Percentiles rank a stretch among this genome's conserved stretches.
These are phyloP conservation scores for Pythium phragmitis DNA, from an alignment of 352 stramenopile genomes.

Conservation along the genomic window DNA sequence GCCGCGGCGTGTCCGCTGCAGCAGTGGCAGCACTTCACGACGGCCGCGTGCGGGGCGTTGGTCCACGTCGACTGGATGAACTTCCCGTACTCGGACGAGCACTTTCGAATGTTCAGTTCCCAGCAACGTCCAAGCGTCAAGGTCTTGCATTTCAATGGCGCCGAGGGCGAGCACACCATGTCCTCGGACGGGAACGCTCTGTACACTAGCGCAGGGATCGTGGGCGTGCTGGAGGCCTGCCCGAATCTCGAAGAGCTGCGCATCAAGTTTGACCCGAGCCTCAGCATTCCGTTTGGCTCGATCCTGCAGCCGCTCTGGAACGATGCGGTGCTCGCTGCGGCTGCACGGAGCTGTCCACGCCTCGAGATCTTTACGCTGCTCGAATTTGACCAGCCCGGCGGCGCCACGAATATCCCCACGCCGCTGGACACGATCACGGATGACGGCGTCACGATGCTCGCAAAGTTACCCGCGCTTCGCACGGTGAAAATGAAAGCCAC, in stretches of 20 bases:
- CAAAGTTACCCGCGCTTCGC: constrained; percentile 4
- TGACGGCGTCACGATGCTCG: constrained; percentile 11
- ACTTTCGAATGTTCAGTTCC: constrained; percentile 10
- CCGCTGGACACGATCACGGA: constrained; percentile 24
- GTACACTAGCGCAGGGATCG: constrained; percentile 11
- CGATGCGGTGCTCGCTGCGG: constrained; percentile 12
- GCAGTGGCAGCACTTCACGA: constrained; percentile 8
- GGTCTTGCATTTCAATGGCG: constrained; percentile 5
- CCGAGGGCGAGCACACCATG: constrained; percentile 16
- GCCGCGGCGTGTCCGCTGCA: constrained; percentile 2
- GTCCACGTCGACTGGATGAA: constrained; percentile 17
- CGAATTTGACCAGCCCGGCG: constrained; percentile 6
- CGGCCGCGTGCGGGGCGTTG: background rate
- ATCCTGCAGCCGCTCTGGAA: constrained; percentile 15
- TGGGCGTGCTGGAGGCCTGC: constrained; percentile 3
- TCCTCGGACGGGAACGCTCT: background rate
- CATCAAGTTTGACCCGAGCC: constrained; percentile 17
- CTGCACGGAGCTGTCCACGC: background rate
- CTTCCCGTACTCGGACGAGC: constrained; percentile 17
- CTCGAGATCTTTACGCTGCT: constrained; percentile 12
- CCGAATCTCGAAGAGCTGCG: constrained; percentile 14
- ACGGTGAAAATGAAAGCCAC: constrained; percentile 20
- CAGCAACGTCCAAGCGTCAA: constrained; percentile 5
- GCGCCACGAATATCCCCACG: constrained; percentile 16
- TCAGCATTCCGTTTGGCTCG: constrained; percentile 11